phyloP scores from a whole-genome alignment of 257 asterid species.

The Echium plantagineum region DNA sequence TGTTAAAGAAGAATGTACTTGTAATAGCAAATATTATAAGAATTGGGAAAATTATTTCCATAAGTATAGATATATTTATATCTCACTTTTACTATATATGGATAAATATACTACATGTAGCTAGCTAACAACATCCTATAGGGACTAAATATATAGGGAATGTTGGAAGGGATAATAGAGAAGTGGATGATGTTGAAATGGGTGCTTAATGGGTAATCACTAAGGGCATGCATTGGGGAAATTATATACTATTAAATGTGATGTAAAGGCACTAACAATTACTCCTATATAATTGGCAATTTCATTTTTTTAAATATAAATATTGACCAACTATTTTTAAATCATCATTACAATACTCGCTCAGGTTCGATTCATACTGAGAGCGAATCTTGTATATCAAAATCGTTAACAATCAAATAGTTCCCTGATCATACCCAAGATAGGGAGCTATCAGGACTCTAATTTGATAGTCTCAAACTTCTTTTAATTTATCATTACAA shows the following conservation, averaged over 20 bases:
- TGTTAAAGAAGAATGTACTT: not conserved
- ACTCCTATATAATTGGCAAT: no score
- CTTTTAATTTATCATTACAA: no score
- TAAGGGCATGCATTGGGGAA: not conserved
- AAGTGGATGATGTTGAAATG: not conserved
- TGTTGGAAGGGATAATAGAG: not conserved
- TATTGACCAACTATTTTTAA: no score
- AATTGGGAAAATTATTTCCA: not conserved
- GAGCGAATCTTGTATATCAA: no score
- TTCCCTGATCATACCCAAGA: no score
- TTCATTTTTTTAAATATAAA: no score
- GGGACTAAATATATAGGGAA: not conserved
- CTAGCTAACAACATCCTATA: not conserved
- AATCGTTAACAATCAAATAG: no score
- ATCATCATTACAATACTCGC: no score
- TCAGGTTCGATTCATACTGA: no score
- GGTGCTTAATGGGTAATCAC: not conserved
- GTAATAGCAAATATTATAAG: not conserved
- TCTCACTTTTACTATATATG: not conserved
- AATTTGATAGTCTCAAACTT: no score
- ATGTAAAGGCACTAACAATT: not conserved
- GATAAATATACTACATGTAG: not conserved
- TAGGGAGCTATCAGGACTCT: no score
- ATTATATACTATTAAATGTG: not conserved
- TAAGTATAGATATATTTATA: no score